Base-by-base conservation (phyloP, 257 asterid genomes). In the Solanum megistacrolobum region DNA sequence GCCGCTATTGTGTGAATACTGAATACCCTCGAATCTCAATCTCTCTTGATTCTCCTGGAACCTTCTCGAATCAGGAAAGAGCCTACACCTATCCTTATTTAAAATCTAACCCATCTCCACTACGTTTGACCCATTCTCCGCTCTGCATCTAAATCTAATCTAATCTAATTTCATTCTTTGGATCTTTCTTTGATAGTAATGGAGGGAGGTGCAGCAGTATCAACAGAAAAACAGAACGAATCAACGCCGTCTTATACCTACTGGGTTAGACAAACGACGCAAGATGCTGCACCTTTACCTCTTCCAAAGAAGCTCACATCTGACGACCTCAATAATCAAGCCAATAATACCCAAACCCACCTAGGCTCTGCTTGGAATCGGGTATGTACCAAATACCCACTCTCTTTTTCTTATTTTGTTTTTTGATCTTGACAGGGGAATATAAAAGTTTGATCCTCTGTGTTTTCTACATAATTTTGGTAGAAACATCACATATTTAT, bases 331-430 rank as follows among this genome's bases (percentile, higher is more conserved):
- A 74, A 76, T 86, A 81, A 87, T 60, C 91, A 92, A 43, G 74
- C 91, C 72, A 87, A 75, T 74, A 25, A 25, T 25, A 14, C 85
- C 3, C 93, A 89, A 86, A 91, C 93, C 39, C 94, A 93, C 71
- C 95, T 93, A 0, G 96, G 96, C 75, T 93, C 96, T 36, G 94
- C 94, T 14, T 93, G 95, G 96, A 94, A 94, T 88, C 88, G 93
- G 92, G 96, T 94, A 92, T 87, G 7, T 88, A 65, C 68, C 65
- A 4, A 35, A n/a, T 76, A 36, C 55, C 55, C 34, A 12, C 60
- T 39, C 52, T 16, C 3, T 78, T 41, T 20, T 73, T 34, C 34
- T 29, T 31, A 31, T 13, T 48, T 48, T 8, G 9, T 27, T 68
- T 55, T 68, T 27, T 68, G 11, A 68, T 68, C 14, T 68, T 29